Percentiles rank a stretch among this genome's conserved stretches.
Evolutionary conservation across 2,329 filamentous ascomycete genomes (phyloP).

Genomic region (Didymella glomerata): DNA sequence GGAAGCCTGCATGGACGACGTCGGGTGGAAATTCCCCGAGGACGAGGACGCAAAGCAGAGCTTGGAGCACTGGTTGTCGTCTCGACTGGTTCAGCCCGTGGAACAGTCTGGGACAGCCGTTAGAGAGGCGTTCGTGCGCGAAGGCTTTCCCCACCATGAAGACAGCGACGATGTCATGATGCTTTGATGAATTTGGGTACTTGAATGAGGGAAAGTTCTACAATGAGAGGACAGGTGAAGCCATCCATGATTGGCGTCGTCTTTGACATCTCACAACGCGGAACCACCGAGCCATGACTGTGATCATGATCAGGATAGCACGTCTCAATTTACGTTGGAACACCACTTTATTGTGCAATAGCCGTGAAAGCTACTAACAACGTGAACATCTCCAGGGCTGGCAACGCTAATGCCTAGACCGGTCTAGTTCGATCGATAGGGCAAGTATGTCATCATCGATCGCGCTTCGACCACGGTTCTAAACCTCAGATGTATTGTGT

Average conservation of each 20-base stretch:
- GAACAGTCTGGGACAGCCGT: background rate
- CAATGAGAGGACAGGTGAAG: background rate
- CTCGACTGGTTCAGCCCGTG: background rate
- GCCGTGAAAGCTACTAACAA: background rate
- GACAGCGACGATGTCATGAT: background rate
- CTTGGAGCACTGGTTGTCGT: background rate
- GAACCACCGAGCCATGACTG: background rate
- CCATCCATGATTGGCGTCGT: background rate
- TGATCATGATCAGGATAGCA: background rate
- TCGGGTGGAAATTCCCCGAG: background rate
- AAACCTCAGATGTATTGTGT: slow-evolving; percentile 5
- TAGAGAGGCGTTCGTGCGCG: background rate
- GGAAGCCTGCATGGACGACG: slow-evolving; percentile 4
- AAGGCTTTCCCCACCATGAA: background rate
- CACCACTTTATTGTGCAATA: background rate
- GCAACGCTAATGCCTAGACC: background rate
- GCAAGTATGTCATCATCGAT: slow-evolving; percentile 47
- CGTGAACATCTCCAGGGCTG: background rate
- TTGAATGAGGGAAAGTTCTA: background rate
- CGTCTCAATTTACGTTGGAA: background rate
- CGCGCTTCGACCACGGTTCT: slow-evolving; percentile 26
- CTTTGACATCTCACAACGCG: background rate
- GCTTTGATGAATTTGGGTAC: background rate
- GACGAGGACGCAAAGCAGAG: background rate
- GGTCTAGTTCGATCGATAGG: slow-evolving; percentile 32